These are phyloP conservation scores for Yarrowia deformans DNA, from an alignment of 805 yeast species.

Conservation along the genomic window DNA sequence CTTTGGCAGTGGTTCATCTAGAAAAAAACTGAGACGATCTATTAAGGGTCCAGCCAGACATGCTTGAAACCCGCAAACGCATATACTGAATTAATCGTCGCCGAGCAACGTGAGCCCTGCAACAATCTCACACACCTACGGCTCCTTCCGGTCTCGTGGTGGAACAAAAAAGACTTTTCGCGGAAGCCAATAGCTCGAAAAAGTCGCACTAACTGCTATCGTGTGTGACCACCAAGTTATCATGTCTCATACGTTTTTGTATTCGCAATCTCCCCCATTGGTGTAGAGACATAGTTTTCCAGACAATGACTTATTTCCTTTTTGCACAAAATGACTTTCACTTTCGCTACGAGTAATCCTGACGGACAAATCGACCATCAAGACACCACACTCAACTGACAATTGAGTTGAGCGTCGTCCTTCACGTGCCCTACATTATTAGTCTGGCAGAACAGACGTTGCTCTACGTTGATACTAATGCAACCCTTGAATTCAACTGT, in stretches of 20 bases:
- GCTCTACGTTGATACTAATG: slow-evolving; percentile 2
- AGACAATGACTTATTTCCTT: neutral
- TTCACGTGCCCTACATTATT: neutral
- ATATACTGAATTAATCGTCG: no score
- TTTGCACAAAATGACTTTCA: neutral
- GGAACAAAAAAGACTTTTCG: slow-evolving; percentile 11
- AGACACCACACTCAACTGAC: neutral
- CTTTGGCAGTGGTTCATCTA: no score
- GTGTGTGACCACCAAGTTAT: neutral
- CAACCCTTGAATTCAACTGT: neutral
- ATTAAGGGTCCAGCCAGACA: no score
- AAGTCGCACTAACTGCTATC: neutral
- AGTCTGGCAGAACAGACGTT: neutral
- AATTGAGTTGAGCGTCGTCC: neutral
- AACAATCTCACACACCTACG: neutral
- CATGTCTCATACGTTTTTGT: no score
- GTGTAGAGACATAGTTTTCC: neutral
- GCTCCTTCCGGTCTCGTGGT: neutral
- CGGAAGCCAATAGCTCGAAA: neutral
- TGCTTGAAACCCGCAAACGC: no score
- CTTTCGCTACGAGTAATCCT: neutral
- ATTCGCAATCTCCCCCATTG: slow-evolving; percentile 17
- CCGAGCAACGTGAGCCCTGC: neutral
- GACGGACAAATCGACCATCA: neutral
- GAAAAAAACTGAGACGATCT: no score